Conservation (phyloP, 805 yeast species). For the Torulaspora gathmanii region DNA sequence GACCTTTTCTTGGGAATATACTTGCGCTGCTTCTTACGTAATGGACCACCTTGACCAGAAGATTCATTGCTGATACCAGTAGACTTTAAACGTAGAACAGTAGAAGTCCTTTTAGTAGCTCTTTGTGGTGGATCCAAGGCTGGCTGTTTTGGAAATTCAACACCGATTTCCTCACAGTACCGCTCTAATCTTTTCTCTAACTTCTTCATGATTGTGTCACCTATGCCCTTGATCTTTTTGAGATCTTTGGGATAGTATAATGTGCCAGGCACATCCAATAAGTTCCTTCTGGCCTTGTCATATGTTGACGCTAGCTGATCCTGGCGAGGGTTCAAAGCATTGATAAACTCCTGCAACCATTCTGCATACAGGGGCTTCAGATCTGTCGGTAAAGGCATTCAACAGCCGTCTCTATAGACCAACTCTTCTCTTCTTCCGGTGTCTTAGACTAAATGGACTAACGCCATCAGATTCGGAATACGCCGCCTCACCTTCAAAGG, state of each 20-base stretch:
- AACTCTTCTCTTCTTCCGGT: not conserved
- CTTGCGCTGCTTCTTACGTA: constrained; percentile 30
- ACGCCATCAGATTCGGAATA: not conserved
- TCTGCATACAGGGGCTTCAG: constrained; percentile 48
- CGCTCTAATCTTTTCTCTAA: constrained; percentile 44
- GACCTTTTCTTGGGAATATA: constrained; percentile 73
- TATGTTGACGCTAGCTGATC: constrained; percentile 52
- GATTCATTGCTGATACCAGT: constrained; percentile 1
- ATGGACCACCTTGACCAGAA: constrained; percentile 15
- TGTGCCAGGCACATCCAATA: constrained; percentile 42
- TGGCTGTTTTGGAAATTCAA: constrained; percentile 41
- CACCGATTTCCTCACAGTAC: constrained; percentile 55
- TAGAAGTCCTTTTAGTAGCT: constrained; percentile 17
- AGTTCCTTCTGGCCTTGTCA: constrained; percentile 50
- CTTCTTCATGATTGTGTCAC: constrained; percentile 57
- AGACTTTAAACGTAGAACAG: constrained; percentile 14
- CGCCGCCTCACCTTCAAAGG: not conserved
- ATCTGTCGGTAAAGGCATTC: constrained; percentile 44
- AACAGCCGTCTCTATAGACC: not conserved
- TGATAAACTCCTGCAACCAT: constrained; percentile 56
- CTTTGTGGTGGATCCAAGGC: constrained; percentile 16
- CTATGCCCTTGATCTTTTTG: constrained; percentile 58
- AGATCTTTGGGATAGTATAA: constrained; percentile 57
- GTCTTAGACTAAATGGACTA: not conserved
- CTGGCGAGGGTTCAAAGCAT: constrained; percentile 43